Conservation (phyloP, 768 basidiomycete species). For the button mushroom (Agaricus bisporus) region DNA sequence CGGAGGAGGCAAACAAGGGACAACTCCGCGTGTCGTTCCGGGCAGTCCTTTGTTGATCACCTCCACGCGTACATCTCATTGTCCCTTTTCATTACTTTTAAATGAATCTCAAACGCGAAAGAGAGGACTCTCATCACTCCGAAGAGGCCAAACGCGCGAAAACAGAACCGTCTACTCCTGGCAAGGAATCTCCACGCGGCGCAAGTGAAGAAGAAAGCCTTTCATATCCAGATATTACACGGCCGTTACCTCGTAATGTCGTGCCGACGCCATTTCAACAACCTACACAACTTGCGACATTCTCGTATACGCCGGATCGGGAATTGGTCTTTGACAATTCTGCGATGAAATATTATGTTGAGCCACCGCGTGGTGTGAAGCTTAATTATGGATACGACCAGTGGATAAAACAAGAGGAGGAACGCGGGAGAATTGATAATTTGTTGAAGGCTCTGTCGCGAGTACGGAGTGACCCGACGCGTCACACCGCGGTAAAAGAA, state of each 20-base stretch:
- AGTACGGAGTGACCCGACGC: constrained; percentile 28
- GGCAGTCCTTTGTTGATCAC: neutral
- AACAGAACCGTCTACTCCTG: neutral
- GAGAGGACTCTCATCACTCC: neutral
- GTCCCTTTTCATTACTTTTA: neutral
- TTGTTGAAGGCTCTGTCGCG: constrained; percentile 55
- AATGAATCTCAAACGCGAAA: constrained; percentile 3
- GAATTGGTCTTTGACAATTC: constrained; percentile 60
- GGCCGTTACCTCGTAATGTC: neutral
- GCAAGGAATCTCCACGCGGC: neutral
- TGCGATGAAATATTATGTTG: constrained; percentile 64
- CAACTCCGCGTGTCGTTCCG: constrained; percentile 1
- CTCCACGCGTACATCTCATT: constrained; percentile 1
- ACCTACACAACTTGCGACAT: constrained; percentile 61
- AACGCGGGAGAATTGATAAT: constrained; percentile 59
- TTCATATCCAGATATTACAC: neutral
- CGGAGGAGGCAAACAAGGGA: constrained; percentile 4
- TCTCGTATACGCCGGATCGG: constrained; percentile 59
- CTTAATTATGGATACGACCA: constrained; percentile 67
- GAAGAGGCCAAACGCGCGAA: neutral
- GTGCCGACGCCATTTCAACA: constrained; percentile 53
- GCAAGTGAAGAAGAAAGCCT: neutral
- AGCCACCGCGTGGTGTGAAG: constrained; percentile 61
- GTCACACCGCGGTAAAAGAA: constrained; percentile 25
- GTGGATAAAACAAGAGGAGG: constrained; percentile 65